A percentile compares a stretch with the other conserved stretches of the same genome.
These are phyloP conservation scores for Arthroderma sp. DNA, from an alignment of 2,329 filamentous ascomycete genomes.

Conservation along the genomic window DNA sequence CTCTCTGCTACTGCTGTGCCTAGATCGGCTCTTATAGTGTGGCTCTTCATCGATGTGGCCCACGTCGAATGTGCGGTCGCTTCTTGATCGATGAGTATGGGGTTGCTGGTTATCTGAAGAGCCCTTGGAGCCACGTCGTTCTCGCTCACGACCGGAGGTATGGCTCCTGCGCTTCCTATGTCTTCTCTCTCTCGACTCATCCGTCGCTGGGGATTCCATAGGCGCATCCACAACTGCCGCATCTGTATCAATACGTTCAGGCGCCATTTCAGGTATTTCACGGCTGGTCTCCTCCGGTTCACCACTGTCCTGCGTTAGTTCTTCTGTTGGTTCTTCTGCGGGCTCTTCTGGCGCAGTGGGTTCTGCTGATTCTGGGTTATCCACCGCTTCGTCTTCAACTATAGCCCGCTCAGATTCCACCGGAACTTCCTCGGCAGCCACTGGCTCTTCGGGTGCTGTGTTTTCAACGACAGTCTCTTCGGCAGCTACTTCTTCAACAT, in stretches of 20 bases:
- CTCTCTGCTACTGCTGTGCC: slow-evolving; percentile 4
- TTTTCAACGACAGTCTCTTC: slow-evolving; percentile 4
- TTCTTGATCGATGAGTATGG: slow-evolving; percentile 21
- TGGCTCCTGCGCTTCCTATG: slow-evolving; percentile 18
- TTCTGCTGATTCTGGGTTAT: background rate
- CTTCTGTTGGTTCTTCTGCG: slow-evolving; percentile 2
- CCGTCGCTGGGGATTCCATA: slow-evolving; percentile 2
- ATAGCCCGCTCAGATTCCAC: background rate
- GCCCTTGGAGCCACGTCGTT: slow-evolving; percentile 24
- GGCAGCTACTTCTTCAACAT: slow-evolving; percentile 4
- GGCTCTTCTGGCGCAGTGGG: background rate
- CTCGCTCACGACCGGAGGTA: slow-evolving; percentile 18
- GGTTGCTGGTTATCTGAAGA: slow-evolving; percentile 21
- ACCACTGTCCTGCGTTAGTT: background rate
- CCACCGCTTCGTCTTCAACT: background rate
- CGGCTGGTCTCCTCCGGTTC: background rate
- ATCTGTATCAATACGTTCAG: slow-evolving; percentile 1
- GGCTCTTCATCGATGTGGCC: slow-evolving; percentile 20
- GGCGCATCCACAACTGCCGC: background rate
- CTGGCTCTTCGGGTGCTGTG: background rate
- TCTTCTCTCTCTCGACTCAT: slow-evolving; percentile 8
- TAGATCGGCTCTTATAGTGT: slow-evolving; percentile 20
- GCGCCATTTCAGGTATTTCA: background rate
- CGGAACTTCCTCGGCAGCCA: background rate
- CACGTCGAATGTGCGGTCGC: slow-evolving; percentile 10